phyloP scores from a whole-genome alignment of 2,329 filamentous ascomycete species.

The Fusarium lyarnte region DNA sequence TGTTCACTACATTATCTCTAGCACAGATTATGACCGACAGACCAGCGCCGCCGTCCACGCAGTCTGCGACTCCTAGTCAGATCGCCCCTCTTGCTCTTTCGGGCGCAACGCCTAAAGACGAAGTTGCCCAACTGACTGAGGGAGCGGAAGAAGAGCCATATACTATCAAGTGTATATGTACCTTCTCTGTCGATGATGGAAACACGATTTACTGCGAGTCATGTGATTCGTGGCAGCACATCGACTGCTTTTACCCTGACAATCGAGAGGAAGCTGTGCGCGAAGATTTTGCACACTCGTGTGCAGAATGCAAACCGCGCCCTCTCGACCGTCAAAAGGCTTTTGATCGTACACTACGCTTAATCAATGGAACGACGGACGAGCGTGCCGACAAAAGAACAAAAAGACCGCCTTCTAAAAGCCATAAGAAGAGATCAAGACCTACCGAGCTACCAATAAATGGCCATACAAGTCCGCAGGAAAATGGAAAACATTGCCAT shows the following conservation, averaged over 20 bases:
- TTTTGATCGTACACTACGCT: slow-evolving; percentile 73
- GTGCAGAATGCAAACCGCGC: slow-evolving; percentile 86
- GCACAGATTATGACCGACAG: slow-evolving; percentile 71
- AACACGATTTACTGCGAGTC: slow-evolving; percentile 96
- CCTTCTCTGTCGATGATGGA: slow-evolving; percentile 93
- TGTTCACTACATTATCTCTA: slow-evolving; percentile 51
- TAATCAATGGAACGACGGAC: slow-evolving; percentile 57
- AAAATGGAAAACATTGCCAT: slow-evolving; percentile 60
- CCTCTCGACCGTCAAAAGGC: slow-evolving; percentile 78
- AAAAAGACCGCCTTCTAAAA: slow-evolving; percentile 80
- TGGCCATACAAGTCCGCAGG: slow-evolving; percentile 69
- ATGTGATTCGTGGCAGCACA: slow-evolving; percentile 98
- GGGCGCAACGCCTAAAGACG: slow-evolving; percentile 50
- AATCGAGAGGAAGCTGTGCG: slow-evolving; percentile 77
- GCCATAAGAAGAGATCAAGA: slow-evolving; percentile 88
- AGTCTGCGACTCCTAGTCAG: slow-evolving; percentile 66
- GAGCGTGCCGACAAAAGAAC: slow-evolving; percentile 73
- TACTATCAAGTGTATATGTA: slow-evolving; percentile 98
- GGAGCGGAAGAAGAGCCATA: slow-evolving; percentile 79
- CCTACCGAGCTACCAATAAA: slow-evolving; percentile 74
- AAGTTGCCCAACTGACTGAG: slow-evolving; percentile 60
- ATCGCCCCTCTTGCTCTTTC: slow-evolving; percentile 51
- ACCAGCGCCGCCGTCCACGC: slow-evolving; percentile 62
- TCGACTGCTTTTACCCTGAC: slow-evolving; percentile 89
- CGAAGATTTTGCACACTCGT: slow-evolving; percentile 81